phyloP scores from a whole-genome alignment of 208 protist species.

The Leishmania mexicana region DNA sequence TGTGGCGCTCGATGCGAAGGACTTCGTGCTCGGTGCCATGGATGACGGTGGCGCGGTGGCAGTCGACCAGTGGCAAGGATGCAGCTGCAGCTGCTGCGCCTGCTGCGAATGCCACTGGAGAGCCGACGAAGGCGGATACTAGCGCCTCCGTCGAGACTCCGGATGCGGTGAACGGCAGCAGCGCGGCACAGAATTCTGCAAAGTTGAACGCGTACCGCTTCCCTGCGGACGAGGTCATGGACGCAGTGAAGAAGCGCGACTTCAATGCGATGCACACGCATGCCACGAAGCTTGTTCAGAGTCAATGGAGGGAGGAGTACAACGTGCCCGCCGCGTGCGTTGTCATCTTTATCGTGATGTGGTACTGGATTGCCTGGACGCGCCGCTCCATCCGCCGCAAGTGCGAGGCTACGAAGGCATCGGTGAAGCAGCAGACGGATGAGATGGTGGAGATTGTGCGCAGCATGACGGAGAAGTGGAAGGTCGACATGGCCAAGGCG shows the following conservation, averaged over 20 bases:
- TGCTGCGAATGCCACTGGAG: not conserved
- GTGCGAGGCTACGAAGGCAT: conserved; percentile 47
- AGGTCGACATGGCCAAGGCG: conserved; percentile 52
- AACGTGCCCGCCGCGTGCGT: conserved; percentile 61
- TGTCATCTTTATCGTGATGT: conserved; percentile 56
- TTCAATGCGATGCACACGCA: conserved; percentile 64
- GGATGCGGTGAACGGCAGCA: conserved; percentile 1
- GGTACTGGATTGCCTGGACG: conserved; percentile 75
- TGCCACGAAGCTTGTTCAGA: conserved; percentile 62
- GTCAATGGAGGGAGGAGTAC: conserved; percentile 74
- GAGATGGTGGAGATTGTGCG: conserved; percentile 60
- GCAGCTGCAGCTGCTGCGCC: not conserved
- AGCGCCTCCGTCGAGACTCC: conserved; percentile 4
- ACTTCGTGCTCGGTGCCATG: not conserved
- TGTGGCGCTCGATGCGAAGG: conserved; percentile 2
- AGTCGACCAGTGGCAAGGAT: conserved; percentile 16
- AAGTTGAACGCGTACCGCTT: conserved; percentile 33
- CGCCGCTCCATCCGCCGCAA: conserved; percentile 63
- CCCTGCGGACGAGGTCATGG: conserved; percentile 53
- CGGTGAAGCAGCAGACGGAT: conserved; percentile 56
- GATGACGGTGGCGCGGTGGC: conserved; percentile 11
- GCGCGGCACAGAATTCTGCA: not conserved
- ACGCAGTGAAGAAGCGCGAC: conserved; percentile 64
- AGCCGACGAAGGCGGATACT: conserved; percentile 2
- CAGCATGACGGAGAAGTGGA: conserved; percentile 62